Conservation (phyloP, 345 rosid species). For the Combretum micranthum region DNA sequence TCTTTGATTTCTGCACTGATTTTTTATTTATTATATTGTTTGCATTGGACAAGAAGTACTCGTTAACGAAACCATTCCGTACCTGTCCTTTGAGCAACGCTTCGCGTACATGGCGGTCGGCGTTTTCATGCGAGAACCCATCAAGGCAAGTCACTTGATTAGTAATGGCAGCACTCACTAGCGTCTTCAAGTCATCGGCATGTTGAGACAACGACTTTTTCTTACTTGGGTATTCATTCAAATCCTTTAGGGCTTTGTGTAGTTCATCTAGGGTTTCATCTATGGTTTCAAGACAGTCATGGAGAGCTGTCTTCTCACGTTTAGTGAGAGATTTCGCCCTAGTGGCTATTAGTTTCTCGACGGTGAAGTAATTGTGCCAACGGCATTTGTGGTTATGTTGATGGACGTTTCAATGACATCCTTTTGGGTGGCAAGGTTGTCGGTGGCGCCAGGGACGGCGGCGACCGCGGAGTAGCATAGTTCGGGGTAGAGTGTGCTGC, state of each 20-base stretch:
- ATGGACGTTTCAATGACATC: constrained; percentile 37
- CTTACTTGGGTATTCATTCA: constrained; percentile 41
- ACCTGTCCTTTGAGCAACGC: constrained; percentile 31
- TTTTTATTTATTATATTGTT: too few species aligned
- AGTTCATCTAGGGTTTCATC: constrained; percentile 84
- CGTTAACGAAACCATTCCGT: too few species aligned
- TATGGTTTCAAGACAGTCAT: constrained; percentile 80
- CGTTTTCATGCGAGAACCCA: constrained; percentile 61
- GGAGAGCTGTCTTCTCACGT: constrained; percentile 69
- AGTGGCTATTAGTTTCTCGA: constrained; percentile 17
- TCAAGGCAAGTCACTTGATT: constrained; percentile 88
- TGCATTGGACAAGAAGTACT: too few species aligned
- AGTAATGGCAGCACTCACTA: constrained; percentile 83
- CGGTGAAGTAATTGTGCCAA: constrained; percentile 22
- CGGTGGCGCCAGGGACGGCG: constrained; percentile 20
- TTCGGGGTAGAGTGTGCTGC: constrained; percentile 56
- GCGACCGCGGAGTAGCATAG: constrained; percentile 65
- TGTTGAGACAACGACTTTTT: constrained; percentile 57
- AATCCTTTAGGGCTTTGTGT: constrained; percentile 45
- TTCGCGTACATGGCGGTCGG: constrained; percentile 42
- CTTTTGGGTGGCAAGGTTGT: constrained; percentile 23
- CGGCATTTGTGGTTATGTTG: constrained; percentile 27
- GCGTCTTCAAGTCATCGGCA: constrained; percentile 73
- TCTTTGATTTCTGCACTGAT: too few species aligned
- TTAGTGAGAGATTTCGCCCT: constrained; percentile 23